phyloP scores from a whole-genome alignment of 2,329 filamentous ascomycete genomes.

The Ophiostoma perfectum region DNA sequence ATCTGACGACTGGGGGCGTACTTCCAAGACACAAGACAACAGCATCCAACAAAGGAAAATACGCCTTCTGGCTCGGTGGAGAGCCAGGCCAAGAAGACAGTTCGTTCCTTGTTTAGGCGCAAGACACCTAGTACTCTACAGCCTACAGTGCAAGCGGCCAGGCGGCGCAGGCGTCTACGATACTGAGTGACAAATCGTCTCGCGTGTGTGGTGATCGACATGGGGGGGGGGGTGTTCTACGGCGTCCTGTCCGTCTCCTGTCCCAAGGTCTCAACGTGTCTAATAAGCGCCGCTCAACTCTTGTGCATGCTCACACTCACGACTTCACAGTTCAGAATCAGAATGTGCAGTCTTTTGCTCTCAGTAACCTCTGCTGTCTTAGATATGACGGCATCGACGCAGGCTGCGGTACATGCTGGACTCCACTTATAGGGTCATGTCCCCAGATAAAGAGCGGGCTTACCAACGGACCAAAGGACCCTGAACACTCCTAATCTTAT shows the following conservation, averaged over 20 bases:
- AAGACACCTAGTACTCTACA: no score
- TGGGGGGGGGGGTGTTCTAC: slow-evolving; percentile 1
- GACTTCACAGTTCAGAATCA: no score
- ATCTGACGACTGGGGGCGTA: no score
- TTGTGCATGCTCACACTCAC: no score
- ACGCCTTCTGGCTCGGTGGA: no score
- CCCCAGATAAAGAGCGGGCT: slow-evolving; percentile 1
- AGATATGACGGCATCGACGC: neutral
- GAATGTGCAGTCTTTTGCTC: no score
- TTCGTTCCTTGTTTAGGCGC: no score
- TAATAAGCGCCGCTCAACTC: no score
- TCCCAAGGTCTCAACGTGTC: neutral
- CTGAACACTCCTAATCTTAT: slow-evolving; percentile 3
- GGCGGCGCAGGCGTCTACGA: neutral
- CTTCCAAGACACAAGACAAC: no score
- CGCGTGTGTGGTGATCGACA: neutral
- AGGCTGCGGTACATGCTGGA: neutral
- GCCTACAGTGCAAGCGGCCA: no score
- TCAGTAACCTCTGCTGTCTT: neutral
- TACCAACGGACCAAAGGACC: neutral
- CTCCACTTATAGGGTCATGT: neutral
- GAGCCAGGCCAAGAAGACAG: no score
- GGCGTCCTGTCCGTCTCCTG: slow-evolving; percentile 1
- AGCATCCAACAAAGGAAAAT: no score
- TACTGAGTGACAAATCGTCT: neutral